Evolutionary conservation across 352 stramenopile species (phyloP).

Genomic region (Globisporangium iwayamae): DNA sequence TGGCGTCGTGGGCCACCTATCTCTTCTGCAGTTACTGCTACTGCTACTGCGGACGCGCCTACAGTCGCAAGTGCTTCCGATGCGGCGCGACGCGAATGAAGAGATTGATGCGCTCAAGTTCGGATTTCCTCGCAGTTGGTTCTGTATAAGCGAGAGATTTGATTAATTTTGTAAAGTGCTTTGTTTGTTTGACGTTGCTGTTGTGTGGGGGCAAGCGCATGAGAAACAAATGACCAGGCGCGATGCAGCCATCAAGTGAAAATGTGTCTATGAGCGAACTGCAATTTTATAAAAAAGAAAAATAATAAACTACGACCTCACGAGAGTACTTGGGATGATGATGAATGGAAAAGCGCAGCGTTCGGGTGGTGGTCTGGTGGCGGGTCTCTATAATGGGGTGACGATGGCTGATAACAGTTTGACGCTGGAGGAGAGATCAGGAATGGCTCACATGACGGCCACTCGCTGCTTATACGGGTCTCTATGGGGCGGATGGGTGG

Average conservation of each 20-base stretch:
- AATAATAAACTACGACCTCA: constrained; percentile 8
- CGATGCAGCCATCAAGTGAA: background rate
- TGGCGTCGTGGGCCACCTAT: constrained; percentile 23
- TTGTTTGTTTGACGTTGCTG: background rate
- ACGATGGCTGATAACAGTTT: background rate
- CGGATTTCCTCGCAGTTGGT: background rate
- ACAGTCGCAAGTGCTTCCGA: background rate
- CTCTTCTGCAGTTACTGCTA: too few species aligned
- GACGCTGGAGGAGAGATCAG: constrained; percentile 7
- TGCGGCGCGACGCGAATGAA: background rate
- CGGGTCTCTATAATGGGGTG: constrained; percentile 13
- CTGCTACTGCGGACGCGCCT: background rate
- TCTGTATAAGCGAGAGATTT: background rate
- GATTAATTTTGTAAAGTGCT: background rate
- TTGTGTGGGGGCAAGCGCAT: background rate
- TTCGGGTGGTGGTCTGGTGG: constrained; percentile 1
- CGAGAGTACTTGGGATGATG: constrained; percentile 4
- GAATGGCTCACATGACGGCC: background rate
- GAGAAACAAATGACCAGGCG: background rate
- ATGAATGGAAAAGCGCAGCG: background rate
- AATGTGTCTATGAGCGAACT: background rate
- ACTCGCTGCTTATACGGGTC: constrained; percentile 8
- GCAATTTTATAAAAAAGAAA: background rate
- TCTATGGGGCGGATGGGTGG: background rate
- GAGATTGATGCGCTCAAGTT: background rate